Base-by-base conservation (phyloP, 345 rosid species). In the Eucalyptus marginata region DNA sequence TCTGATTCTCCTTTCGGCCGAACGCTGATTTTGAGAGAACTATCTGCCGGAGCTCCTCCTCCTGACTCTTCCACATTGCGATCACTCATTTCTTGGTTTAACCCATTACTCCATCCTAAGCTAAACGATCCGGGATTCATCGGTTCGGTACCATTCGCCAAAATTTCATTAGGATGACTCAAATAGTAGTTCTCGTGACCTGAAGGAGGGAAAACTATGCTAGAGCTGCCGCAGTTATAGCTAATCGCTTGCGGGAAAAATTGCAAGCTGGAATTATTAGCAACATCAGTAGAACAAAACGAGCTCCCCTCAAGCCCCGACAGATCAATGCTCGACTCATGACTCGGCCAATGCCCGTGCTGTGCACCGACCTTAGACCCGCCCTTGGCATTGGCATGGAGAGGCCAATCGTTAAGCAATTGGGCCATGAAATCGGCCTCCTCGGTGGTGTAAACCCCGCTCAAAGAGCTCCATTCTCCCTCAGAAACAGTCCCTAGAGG, bases 391-490 rank as follows among this genome's bases (percentile, higher is more conserved):
- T 91, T 90, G 3, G 17, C 40, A n/a, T 91, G 68, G 76, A 88
- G 62, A 7, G 92, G 90, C 89, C 80, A 91, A 49, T 91, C 91
- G 6, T 91, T 92, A 20, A 95, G 95, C 92, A 96, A 91, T 46
- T 95, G 94, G 52, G 95, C 94, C 96, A 96, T 93, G 94, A 97
- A 95, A 76, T 97, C 96, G 49, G 94, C 93, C 92, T 97, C 99
- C 86, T 97, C 98, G 56, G 90, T 87, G 51, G 97, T 91, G 86
- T 89, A 92, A 89, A 93, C 91, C 68, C 94, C 98, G 36, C 94
- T 89, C 8, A 95, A 92, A 88, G 91, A 91, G 87, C 93, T 92
- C 98, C 99, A 95, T 47, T 95, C 96, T 86, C 94, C 94, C 58
- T 91, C 95, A n/a, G 90, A 71, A 27, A 51, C 36, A 54, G 89